Conservation (phyloP, 2,329 filamentous ascomycete genomes). For the Paraphaeosphaeria minitans region DNA sequence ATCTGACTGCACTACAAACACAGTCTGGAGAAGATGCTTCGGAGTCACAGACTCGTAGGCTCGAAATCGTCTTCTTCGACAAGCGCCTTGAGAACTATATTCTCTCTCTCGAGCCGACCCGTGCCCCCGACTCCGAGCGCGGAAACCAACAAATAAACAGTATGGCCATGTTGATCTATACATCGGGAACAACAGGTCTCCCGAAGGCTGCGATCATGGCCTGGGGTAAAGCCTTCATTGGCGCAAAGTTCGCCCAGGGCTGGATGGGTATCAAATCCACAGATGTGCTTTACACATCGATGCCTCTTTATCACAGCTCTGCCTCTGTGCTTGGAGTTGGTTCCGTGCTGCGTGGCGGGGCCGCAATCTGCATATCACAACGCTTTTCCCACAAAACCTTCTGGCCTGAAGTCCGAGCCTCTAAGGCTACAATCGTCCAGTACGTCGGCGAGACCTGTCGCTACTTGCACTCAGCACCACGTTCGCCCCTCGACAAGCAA, state of each 20-base stretch:
- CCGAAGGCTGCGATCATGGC: conserved; percentile 43
- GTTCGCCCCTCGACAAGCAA: conserved; percentile 35
- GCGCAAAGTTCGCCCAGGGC: conserved; percentile 22
- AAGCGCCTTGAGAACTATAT: conserved; percentile 34
- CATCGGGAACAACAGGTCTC: conserved; percentile 45
- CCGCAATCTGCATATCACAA: conserved; percentile 34
- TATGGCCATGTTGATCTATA: conserved; percentile 48
- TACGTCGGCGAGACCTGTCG: conserved; percentile 49
- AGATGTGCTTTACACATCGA: conserved; percentile 45
- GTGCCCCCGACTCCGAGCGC: conserved; percentile 36
- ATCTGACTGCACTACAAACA: conserved; percentile 9
- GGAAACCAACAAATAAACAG: conserved; percentile 27
- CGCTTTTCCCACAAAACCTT: conserved; percentile 47
- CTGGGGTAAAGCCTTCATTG: conserved; percentile 32
- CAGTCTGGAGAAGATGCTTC: conserved; percentile 15
- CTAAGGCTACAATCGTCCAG: conserved; percentile 46
- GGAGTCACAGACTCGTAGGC: conserved; percentile 20
- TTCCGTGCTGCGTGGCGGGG: conserved; percentile 32
- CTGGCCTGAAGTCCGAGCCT: conserved; percentile 44
- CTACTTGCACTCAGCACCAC: conserved; percentile 45
- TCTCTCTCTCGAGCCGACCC: conserved; percentile 32
- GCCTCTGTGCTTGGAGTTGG: conserved; percentile 39
- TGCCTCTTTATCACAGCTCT: conserved; percentile 47
- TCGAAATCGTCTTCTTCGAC: conserved; percentile 42
- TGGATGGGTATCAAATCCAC: conserved; percentile 36